Evolutionary conservation across 225 moss, liverwort and hornwort genomes (phyloP).

Genomic region (Neckera pumila): DNA sequence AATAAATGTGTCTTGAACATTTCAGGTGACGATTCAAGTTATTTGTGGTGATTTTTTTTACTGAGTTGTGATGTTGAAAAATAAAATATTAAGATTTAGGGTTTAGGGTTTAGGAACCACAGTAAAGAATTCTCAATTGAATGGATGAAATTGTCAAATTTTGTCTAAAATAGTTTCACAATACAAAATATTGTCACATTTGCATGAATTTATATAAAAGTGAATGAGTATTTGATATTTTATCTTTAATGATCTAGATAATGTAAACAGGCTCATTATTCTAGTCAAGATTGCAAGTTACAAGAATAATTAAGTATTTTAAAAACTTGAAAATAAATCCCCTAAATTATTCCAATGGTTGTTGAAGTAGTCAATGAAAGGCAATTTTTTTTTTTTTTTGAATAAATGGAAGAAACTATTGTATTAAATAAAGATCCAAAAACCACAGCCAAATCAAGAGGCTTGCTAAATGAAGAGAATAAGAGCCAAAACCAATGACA

Average conservation of each 20-base stretch:
- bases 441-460: too few species aligned
- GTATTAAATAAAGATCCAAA: too few species aligned
- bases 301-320: neutral
- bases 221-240: neutral
- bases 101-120: neutral
- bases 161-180: neutral
- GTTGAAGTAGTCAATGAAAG: too few species aligned
- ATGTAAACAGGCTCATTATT: neutral
- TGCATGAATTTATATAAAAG: neutral
- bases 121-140: neutral
- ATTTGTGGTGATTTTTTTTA: neutral
- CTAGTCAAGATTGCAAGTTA: neutral
- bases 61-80: neutral
- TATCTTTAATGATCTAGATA: neutral
- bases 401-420: too few species aligned
- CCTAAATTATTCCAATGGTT: neutral
- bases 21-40: neutral
- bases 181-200: neutral
- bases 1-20: neutral
- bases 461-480: too few species aligned
- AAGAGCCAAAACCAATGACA: too few species aligned
- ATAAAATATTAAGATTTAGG: neutral
- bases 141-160: neutral
- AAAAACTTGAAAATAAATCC: neutral
- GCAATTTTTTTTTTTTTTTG: too few species aligned